Conservation (phyloP, 805 yeast genomes). For the Saturnispora hagleri region DNA sequence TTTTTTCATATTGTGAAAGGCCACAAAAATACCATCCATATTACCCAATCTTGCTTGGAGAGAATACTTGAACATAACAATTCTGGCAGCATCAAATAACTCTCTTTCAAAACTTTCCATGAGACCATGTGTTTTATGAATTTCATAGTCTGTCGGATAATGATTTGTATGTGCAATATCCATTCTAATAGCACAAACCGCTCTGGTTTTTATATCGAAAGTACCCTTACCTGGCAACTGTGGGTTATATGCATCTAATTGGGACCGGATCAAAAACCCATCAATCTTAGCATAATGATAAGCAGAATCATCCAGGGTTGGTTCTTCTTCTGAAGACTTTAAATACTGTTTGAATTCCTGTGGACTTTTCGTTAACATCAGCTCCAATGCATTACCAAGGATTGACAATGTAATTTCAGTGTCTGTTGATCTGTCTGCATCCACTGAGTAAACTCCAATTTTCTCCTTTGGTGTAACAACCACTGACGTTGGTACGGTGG, state of each 20-base stretch:
- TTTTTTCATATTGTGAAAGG: slow-evolving; percentile 73
- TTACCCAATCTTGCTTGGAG: slow-evolving; percentile 91
- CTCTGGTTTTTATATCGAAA: slow-evolving; percentile 87
- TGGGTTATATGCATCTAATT: slow-evolving; percentile 72
- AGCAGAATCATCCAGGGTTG: slow-evolving; percentile 11
- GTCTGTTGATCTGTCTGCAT: slow-evolving; percentile 59
- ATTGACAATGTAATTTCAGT: slow-evolving; percentile 58
- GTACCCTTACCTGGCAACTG: slow-evolving; percentile 84
- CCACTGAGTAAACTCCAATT: slow-evolving; percentile 46
- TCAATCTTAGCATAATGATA: slow-evolving; percentile 71
- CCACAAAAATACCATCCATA: slow-evolving; percentile 94
- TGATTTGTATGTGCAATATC: slow-evolving; percentile 50
- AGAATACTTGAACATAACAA: slow-evolving; percentile 75
- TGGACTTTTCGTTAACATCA: slow-evolving; percentile 54
- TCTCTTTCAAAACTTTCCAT: slow-evolving; percentile 82
- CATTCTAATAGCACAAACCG: slow-evolving; percentile 76
- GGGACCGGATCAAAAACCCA: slow-evolving; percentile 76
- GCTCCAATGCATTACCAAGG: slow-evolving; percentile 75
- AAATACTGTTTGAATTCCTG: slow-evolving; percentile 38
- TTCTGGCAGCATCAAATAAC: slow-evolving; percentile 59
- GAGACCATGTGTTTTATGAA: slow-evolving; percentile 50
- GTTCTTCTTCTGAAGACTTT: slow-evolving; percentile 10
- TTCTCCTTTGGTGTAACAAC: slow-evolving; percentile 39
- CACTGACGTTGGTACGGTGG: slow-evolving; percentile 44
- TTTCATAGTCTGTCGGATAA: slow-evolving; percentile 58